Evolutionary conservation across 306 rosid species (phyloP).

Genomic region (Cicer pinnatifidum): DNA sequence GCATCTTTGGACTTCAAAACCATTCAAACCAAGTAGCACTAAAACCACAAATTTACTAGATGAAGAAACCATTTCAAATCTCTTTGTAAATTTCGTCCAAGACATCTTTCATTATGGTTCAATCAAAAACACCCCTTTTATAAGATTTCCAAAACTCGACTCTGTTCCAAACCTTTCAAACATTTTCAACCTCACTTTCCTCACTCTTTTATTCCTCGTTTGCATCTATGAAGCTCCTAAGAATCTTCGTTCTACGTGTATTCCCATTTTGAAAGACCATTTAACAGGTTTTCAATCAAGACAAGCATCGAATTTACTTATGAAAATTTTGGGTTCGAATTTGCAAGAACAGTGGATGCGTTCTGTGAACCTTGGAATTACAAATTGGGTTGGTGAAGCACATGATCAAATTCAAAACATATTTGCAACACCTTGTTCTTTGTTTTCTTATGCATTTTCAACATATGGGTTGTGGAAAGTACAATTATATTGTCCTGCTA

Average conservation of each 20-base stretch:
- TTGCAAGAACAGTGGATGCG: constrained; percentile 90
- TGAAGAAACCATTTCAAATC: constrained; percentile 54
- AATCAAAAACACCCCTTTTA: constrained; percentile 50
- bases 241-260: constrained; percentile 54
- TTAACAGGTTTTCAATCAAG: constrained; percentile 57
- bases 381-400: constrained; percentile 69
- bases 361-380: constrained; percentile 75
- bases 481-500: constrained; percentile 81
- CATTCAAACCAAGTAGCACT: constrained; percentile 52
- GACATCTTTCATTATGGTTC: constrained; percentile 75
- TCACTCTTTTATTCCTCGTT: constrained; percentile 69
- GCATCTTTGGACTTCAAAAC: constrained; percentile 82
- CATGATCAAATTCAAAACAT: neutral
- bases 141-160: constrained; percentile 60
- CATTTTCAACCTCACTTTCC: constrained; percentile 65
- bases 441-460: constrained; percentile 67
- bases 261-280: constrained; percentile 55
- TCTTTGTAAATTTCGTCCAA: constrained; percentile 62
- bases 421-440: constrained; percentile 66
- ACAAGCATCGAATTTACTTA: constrained; percentile 57
- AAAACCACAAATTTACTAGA: constrained; percentile 42
- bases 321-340: constrained; percentile 82
- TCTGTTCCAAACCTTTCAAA: constrained; percentile 53
- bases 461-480: constrained; percentile 78
- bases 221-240: constrained; percentile 79